Conservation (phyloP, 139 green algal genomes). For the Bryopsis sp. region DNA sequence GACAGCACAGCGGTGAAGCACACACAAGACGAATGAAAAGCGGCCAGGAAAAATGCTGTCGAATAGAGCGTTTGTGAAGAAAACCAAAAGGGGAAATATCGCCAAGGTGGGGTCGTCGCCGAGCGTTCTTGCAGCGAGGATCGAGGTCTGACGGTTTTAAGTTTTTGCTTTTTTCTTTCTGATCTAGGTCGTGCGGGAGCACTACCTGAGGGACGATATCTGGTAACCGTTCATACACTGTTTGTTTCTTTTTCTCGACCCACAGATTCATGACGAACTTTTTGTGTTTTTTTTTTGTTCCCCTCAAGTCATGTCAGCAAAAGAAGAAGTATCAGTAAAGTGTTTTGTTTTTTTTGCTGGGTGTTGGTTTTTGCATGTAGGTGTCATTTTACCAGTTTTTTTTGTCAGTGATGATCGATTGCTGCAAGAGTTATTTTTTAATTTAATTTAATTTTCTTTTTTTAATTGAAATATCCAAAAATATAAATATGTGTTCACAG, state of each 20-base stretch:
- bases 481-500: conserved; percentile 19
- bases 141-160: background rate
- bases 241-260: background rate
- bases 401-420: background rate
- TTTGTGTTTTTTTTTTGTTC: background rate
- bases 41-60: conserved; percentile 67
- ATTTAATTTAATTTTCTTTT: background rate
- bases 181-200: conserved; percentile 71
- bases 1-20: no score
- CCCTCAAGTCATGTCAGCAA: conserved; percentile 1
- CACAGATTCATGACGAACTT: background rate
- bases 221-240: conserved; percentile 31
- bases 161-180: conserved; percentile 4
- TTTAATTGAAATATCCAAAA: background rate
- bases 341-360: background rate
- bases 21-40: no score
- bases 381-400: background rate
- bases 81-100: conserved; percentile 71
- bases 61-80: conserved; percentile 74
- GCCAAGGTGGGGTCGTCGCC: conserved; percentile 49
- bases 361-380: background rate
- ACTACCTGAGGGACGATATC: conserved; percentile 97
- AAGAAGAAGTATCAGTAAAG: background rate
- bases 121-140: background rate
- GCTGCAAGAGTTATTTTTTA: background rate